Percentiles rank a stretch among this genome's conserved stretches.
Evolutionary conservation across 2,329 filamentous ascomycete genomes (phyloP).

Genomic region (Neopestalotiopsis clavispora): DNA sequence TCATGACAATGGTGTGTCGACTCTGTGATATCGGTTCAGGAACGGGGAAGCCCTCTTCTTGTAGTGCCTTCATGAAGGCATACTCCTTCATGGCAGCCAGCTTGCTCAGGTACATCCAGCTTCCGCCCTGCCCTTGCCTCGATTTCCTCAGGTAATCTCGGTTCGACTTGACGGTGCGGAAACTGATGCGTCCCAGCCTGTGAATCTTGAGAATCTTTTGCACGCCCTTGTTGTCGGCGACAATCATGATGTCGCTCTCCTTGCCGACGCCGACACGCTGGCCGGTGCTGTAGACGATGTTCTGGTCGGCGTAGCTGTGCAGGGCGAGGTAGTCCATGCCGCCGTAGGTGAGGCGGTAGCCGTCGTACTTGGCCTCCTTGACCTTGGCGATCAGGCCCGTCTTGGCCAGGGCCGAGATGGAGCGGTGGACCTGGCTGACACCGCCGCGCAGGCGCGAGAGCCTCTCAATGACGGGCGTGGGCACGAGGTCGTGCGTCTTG

Average conservation of each 20-base stretch:
- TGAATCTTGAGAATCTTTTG: slow-evolving; percentile 95
- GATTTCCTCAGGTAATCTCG: slow-evolving; percentile 87
- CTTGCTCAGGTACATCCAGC: slow-evolving; percentile 98
- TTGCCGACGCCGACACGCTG: slow-evolving; percentile 96
- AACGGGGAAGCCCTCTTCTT: slow-evolving; percentile 85
- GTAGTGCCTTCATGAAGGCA: slow-evolving; percentile 88
- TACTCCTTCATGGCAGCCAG: slow-evolving; percentile 93
- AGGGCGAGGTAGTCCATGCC: slow-evolving; percentile 97
- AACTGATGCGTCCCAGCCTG: slow-evolving; percentile 91
- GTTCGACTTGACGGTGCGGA: slow-evolving; percentile 94
- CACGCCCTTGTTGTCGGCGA: slow-evolving; percentile 76
- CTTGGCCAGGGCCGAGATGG: slow-evolving; percentile 91
- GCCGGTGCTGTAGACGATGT: slow-evolving; percentile 87
- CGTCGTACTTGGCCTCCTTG: slow-evolving; percentile 97
- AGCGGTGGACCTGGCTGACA: slow-evolving; percentile 78
- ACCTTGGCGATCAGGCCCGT: slow-evolving; percentile 87
- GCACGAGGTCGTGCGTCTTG: slow-evolving; percentile 96
- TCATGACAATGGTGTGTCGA: slow-evolving; percentile 96
- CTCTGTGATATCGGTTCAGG: slow-evolving; percentile 88
- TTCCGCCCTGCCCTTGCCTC: slow-evolving; percentile 63
- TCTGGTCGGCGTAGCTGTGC: slow-evolving; percentile 82
- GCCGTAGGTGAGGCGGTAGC: slow-evolving; percentile 94
- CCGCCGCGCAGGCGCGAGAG: slow-evolving; percentile 81
- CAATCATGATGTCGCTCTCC: slow-evolving; percentile 95
- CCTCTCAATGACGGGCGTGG: slow-evolving; percentile 85